Evolutionary conservation across 2,329 filamentous ascomycete species (phyloP), one percentile per base, ranked within the genome.

Genomic region (Diplodia sapinea): DNA sequence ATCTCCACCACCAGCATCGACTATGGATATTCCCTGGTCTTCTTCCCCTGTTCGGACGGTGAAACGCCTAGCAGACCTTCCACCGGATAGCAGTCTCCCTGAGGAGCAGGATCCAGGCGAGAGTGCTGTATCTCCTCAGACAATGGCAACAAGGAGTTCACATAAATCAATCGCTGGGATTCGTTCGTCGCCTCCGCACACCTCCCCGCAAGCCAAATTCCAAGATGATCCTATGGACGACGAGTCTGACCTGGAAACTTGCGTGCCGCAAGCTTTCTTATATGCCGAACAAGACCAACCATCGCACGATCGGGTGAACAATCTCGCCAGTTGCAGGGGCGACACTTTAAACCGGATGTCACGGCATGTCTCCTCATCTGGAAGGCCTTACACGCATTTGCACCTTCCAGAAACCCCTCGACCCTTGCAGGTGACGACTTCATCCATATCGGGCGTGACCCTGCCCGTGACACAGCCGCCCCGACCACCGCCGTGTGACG

Each of bases 161-260:
- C 33, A 20, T 13, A 11, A 38, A 4, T 3, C 8, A 3, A 20
- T 3, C 7, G 33, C 33, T 26, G n/a, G 23, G 3, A 12, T 55
- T 12, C 50, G 36, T n/a, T 65, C 62, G 11, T 65, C 62, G 4
- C 62, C 62, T 6, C 62, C 33, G 15, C 4, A 6, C 5, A 17
- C 31, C 6, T 26, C 29, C 11, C 36, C 31, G 15, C 12, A 13
- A 5, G 3, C 29, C 7, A 4, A 38, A 9, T 1, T 15, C 8
- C 59, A n/a, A 31, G 43, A 38, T 15, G 59, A 51, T n/a, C 5
- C 9, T 26, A 26, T 38, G 29, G 59, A 59, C 13, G 64, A 47
- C 6, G 55, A 62, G 2, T 49, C 31, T 20, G 65, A 67, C 15
- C 26, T 67, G 17, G 65, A 62, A 49, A 62, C 40, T 7, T 51